A percentile compares a stretch with the other conserved stretches of the same genome.
phyloP scores from a whole-genome alignment of 768 basidiomycete species.

The Hirschioporus abietinus region DNA sequence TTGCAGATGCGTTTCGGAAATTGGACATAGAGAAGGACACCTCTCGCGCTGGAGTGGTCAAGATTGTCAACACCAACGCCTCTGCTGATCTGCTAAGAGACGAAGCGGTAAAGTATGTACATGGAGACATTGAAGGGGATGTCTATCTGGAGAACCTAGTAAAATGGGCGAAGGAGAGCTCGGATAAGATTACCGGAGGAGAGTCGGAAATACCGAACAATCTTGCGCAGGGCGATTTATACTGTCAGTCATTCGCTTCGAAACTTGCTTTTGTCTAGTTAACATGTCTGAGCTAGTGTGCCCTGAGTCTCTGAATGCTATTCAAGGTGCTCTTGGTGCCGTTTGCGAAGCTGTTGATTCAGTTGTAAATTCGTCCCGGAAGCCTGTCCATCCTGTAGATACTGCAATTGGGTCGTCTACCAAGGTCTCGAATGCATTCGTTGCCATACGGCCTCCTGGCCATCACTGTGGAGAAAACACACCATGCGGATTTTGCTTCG shows the following conservation, averaged over 20 bases:
- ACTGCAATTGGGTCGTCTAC: background rate
- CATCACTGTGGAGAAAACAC: constrained; percentile 92
- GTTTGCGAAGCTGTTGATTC: constrained; percentile 85
- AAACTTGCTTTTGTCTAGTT: background rate
- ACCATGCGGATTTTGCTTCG: constrained; percentile 91
- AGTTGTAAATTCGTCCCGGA: constrained; percentile 33
- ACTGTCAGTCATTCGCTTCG: constrained; percentile 47
- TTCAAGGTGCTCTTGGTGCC: constrained; percentile 77
- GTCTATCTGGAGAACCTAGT: constrained; percentile 60
- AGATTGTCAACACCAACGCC: constrained; percentile 49
- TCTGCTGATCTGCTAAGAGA: constrained; percentile 50
- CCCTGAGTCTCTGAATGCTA: constrained; percentile 66
- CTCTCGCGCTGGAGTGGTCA: constrained; percentile 24
- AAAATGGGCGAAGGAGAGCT: constrained; percentile 54
- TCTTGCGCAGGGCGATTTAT: constrained; percentile 75
- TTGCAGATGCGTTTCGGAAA: constrained; percentile 38
- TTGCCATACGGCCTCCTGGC: constrained; percentile 84
- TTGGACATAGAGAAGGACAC: background rate
- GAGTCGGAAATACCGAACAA: constrained; percentile 73
- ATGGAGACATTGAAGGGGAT: constrained; percentile 64
- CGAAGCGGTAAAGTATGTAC: constrained; percentile 67
- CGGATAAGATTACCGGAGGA: constrained; percentile 52
- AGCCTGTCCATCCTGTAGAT: background rate
- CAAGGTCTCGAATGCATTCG: constrained; percentile 51
- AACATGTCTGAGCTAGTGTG: constrained; percentile 48